Base-by-base conservation (phyloP, 139 green algal species). In the Spirogloea muscicola region DNA sequence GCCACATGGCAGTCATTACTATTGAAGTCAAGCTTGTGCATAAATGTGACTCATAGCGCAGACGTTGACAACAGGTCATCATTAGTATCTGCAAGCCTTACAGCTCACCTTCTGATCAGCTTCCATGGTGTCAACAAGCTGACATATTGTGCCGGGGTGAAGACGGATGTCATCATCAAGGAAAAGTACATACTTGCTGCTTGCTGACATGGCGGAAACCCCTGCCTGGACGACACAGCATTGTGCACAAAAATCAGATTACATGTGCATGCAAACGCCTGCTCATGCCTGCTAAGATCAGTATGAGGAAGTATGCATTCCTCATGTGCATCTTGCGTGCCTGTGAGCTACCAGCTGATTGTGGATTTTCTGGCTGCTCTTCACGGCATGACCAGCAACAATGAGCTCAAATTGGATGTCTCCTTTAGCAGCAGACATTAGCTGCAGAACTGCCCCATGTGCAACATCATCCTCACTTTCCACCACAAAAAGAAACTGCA, bases 161-260 rank as follows among this genome's bases (percentile, higher is more conserved):
- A 92, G 75, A 67, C 76, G 60, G n/a, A 97, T 87, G 66, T 97
- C 93, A 76, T 97, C 92, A 61, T 97, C 92, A 60, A 97, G 72
- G 48, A 92, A 94, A 25, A 96, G 83, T 10, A 95, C 69, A 39
- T 93, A 97, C 42, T 86, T 79, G 6, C 55, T 67, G 31, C 67
- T 46, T 36, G 10, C 39, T 25, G 37, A 44, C 5, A 41, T 64
- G 42, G 33, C 64, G 1, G 33, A 27, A 3, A 84, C 5, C 18
- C 49, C 79, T 9, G 64, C 49, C 74, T 82, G 74, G 58, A 38
- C 57, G 16, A n/a, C 10, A n/a, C n/a, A n/a, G n/a, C n/a, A n/a
- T n/a, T n/a, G n/a, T n/a, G n/a, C n/a, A n/a, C n/a, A n/a, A n/a
- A n/a, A n/a, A n/a, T n/a, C n/a, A n/a, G n/a, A n/a, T n/a, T n/a